Evolutionary conservation across 2,329 filamentous ascomycete genomes (phyloP).

Genomic region (Aspergillus arachidicola): DNA sequence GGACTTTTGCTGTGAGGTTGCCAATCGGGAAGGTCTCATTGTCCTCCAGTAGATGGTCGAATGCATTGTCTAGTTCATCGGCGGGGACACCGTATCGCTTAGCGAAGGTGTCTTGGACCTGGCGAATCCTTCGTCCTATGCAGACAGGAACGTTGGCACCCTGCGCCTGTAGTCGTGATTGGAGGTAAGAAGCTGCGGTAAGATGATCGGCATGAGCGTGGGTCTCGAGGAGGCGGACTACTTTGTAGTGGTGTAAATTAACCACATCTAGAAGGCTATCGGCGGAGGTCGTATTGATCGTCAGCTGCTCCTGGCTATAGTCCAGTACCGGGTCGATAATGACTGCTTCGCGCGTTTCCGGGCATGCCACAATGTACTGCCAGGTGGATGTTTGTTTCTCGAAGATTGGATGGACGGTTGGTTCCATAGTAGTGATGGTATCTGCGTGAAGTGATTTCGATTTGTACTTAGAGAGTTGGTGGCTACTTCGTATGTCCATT

Average conservation of each 20-base stretch:
- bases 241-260: conserved; percentile 45
- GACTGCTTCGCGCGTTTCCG: conserved; percentile 48
- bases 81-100: conserved; percentile 50
- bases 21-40: conserved; percentile 58
- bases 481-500: not conserved
- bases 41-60: conserved; percentile 58
- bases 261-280: conserved; percentile 53
- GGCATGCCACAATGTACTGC: conserved; percentile 63
- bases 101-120: conserved; percentile 56
- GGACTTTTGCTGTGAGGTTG: conserved; percentile 44
- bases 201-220: conserved; percentile 64
- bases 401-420: conserved; percentile 44
- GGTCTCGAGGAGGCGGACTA: conserved; percentile 60
- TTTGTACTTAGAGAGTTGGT: not conserved
- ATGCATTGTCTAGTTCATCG: conserved; percentile 50
- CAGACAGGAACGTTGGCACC: conserved; percentile 48
- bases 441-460: not conserved
- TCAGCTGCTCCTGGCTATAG: conserved; percentile 47
- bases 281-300: conserved; percentile 53
- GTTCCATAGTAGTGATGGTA: conserved; percentile 24
- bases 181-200: conserved; percentile 60
- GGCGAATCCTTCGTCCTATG: conserved; percentile 58
- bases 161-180: conserved; percentile 41
- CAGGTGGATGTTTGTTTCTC: conserved; percentile 54
- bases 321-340: conserved; percentile 65